Base-by-base conservation (phyloP, 441 rosid species). In the Breynia disticha region DNA sequence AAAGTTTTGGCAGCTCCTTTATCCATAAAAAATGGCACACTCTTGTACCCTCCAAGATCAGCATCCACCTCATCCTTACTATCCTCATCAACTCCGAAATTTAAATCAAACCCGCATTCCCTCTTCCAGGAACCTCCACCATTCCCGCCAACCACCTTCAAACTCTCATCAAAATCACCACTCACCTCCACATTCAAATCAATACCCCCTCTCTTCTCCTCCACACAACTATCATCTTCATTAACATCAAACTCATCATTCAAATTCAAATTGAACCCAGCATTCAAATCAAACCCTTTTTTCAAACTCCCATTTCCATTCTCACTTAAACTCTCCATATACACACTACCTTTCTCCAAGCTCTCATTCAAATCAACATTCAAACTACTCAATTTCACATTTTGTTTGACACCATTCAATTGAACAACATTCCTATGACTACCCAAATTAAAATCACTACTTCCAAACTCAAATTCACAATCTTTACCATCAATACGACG, bases 181-280 rank as follows among this genome's bases (percentile, higher is more conserved):
- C 60, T 73, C 1, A 67, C 84, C 54, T 84, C 97, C 79, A 88
- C 54, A 68, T 88, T 93, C 61, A 93, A 67, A 81, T 93, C 99
- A 51, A 88, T 81, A 64, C 65, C 71, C 37, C 67, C 75, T 42
- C 73, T 77, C 73, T 60, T 66, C 62, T 45, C 54, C 22, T 19
- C 56, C 24, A 2, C 61, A 6, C 48, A 60, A 47, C n/a, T 43
- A 58, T 56, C 79, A 39, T 55, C 79, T 44, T 53, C 69, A 61
- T 67, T 62, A 17, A 70, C 68, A 66, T 70, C 74, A 60, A 76
- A 46, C 19, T 67, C 75, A 17, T 76, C 93, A 54, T 80, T 83
- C 66, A 72, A 62, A 74, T 79, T 80, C 62, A 80, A 78, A 70
- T 76, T 79, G 55, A 84, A 78, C 48, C 81, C 87, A 5, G 85